These are phyloP conservation scores for Sanghuangporus sanghuang DNA, from an alignment of 1,284 basidiomycete species.

Conservation along the genomic window DNA sequence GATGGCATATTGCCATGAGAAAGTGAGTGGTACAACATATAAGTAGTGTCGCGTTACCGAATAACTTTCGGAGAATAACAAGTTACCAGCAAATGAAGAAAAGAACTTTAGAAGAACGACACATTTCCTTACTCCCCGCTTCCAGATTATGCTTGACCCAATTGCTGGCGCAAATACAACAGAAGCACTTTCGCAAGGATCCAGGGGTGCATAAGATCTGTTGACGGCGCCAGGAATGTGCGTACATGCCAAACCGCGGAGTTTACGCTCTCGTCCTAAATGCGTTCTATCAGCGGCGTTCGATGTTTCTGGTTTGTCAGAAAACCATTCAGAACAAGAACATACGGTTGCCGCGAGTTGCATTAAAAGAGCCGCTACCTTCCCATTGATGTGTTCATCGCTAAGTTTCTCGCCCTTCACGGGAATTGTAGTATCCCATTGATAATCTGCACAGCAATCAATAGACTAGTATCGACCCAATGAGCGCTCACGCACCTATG, in stretches of 20 bases:
- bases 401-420: slow-evolving; percentile 14
- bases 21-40: too few species aligned
- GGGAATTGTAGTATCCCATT: slow-evolving; percentile 14
- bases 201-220: slow-evolving; percentile 7
- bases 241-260: slow-evolving; percentile 1
- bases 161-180: not conserved
- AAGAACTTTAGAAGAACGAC: not conserved
- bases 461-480: too few species aligned
- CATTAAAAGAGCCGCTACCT: not conserved
- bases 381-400: slow-evolving; percentile 4
- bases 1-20: too few species aligned
- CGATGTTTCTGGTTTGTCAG: not conserved
- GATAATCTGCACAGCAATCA: slow-evolving; percentile 10
- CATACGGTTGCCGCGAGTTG: slow-evolving; percentile 5
- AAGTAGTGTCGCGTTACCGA: too few species aligned
- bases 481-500: not conserved
- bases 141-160: not conserved
- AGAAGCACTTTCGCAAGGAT: slow-evolving; percentile 10
- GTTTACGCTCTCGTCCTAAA: slow-evolving; percentile 5
- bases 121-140: not conserved
- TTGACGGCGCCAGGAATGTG: slow-evolving; percentile 9
- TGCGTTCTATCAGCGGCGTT: not conserved
- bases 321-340: not conserved
- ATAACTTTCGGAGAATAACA: too few species aligned
- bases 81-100: too few species aligned